These are phyloP conservation scores for Aphanocladium album DNA, from an alignment of 2,329 filamentous ascomycete species.

Conservation along the genomic window DNA sequence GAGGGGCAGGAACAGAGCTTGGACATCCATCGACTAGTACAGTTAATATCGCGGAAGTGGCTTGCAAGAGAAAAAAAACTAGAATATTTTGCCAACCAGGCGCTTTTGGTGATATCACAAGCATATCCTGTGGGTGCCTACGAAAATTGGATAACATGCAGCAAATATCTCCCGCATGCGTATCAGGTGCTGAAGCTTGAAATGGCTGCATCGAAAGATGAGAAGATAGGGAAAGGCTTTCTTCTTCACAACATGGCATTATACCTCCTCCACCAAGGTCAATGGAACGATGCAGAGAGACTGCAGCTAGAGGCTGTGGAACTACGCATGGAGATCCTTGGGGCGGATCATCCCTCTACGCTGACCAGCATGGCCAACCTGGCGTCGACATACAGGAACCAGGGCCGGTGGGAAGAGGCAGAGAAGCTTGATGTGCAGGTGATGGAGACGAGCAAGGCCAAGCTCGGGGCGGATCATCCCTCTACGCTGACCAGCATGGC, in stretches of 20 bases:
- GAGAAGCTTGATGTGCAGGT: conserved; percentile 14
- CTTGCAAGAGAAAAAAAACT: conserved; percentile 13
- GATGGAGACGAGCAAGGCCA: conserved; percentile 3
- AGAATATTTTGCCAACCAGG: conserved; percentile 11
- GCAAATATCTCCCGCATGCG: conserved; percentile 22
- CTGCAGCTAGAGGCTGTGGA: conserved; percentile 11
- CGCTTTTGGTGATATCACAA: conserved; percentile 17
- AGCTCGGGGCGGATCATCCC: conserved; percentile 9
- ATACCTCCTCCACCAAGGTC: background rate
- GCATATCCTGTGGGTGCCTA: conserved; percentile 16
- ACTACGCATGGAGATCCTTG: conserved; percentile 10
- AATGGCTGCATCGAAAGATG: conserved; percentile 12
- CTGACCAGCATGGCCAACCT: conserved; percentile 12
- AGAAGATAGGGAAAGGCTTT: background rate
- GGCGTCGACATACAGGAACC: background rate
- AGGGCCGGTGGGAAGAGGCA: conserved; percentile 16
- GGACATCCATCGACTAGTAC: conserved; percentile 30
- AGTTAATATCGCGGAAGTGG: conserved; percentile 28
- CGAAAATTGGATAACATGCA: conserved; percentile 13
- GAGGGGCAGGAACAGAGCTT: conserved; percentile 16
- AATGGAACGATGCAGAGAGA: conserved; percentile 16
- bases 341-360: conserved; percentile 7
- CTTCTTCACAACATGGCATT: background rate
- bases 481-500: conserved; percentile 13
- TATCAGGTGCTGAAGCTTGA: conserved; percentile 16